These are phyloP conservation scores for Dujonia santamariae DNA, from an alignment of 1,139 yeast genomes.

Conservation along the genomic window DNA sequence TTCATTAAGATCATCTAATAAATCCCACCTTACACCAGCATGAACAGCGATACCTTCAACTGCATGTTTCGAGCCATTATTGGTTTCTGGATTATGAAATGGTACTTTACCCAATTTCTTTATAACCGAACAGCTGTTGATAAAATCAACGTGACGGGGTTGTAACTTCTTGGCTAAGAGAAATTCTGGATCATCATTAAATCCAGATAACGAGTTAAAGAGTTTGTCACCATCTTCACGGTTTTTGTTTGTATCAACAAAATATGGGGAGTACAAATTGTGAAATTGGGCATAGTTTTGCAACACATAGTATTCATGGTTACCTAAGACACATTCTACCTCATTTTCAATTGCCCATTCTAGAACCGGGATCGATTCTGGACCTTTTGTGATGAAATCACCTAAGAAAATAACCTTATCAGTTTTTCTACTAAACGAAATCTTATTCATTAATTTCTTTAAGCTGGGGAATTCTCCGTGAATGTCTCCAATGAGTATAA, in stretches of 20 bases:
- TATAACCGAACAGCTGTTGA: conserved; percentile 61
- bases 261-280: conserved; percentile 36
- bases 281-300: conserved; percentile 60
- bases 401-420: conserved; percentile 77
- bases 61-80: conserved; percentile 16
- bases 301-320: conserved; percentile 74
- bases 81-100: conserved; percentile 24
- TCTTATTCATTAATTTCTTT: conserved; percentile 43
- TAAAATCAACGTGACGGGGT: conserved; percentile 59
- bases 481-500: conserved; percentile 79
- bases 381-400: conserved; percentile 84
- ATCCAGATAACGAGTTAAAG: conserved; percentile 18
- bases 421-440: conserved; percentile 37
- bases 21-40: conserved; percentile 71
- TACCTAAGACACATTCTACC: conserved; percentile 78
- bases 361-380: conserved; percentile 65
- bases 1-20: conserved; percentile 40
- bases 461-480: conserved; percentile 74
- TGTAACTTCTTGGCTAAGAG: conserved; percentile 56
- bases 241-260: conserved; percentile 8
- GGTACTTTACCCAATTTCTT: conserved; percentile 62
- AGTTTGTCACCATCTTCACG: neutral
- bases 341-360: conserved; percentile 61
- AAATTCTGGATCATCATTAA: conserved; percentile 54
- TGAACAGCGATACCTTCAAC: conserved; percentile 68